phyloP scores from a whole-genome alignment of 768 basidiomycete genomes.

The Pleurotus giganteus region DNA sequence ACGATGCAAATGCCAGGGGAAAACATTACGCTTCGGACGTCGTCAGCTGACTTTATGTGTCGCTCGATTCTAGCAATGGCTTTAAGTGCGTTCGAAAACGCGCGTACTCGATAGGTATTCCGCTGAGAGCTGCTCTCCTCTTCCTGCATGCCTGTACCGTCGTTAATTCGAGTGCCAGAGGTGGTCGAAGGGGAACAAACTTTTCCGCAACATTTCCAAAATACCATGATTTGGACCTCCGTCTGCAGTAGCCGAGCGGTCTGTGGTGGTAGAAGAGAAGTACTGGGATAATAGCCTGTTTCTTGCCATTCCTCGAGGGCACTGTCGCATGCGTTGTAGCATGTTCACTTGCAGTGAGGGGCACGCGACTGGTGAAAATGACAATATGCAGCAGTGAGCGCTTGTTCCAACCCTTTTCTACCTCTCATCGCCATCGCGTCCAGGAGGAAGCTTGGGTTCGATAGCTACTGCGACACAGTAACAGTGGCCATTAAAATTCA shows the following conservation, averaged over 20 bases:
- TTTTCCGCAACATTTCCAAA: slow-evolving; percentile 37
- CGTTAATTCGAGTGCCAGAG: background rate
- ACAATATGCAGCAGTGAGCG: too few relatives aligned
- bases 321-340: slow-evolving; percentile 3
- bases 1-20: background rate
- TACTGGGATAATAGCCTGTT: background rate
- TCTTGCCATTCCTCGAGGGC: background rate
- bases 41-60: slow-evolving; percentile 42
- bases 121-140: slow-evolving; percentile 32
- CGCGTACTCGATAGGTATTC: slow-evolving; percentile 50
- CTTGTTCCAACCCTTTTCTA: too few relatives aligned
- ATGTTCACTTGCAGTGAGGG: background rate
- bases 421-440: too few relatives aligned
- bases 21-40: slow-evolving; percentile 33
- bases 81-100: slow-evolving; percentile 47
- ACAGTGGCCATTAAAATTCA: too few relatives aligned
- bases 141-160: slow-evolving; percentile 37
- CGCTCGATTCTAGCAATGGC: slow-evolving; percentile 36
- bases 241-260: background rate
- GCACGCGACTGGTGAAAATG: background rate
- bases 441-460: too few relatives aligned
- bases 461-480: too few relatives aligned
- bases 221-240: slow-evolving; percentile 33
- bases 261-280: background rate
- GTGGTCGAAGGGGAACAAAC: slow-evolving; percentile 26